Conservation (phyloP, 495 filamentous ascomycete genomes). For the Xylona heveae region DNA sequence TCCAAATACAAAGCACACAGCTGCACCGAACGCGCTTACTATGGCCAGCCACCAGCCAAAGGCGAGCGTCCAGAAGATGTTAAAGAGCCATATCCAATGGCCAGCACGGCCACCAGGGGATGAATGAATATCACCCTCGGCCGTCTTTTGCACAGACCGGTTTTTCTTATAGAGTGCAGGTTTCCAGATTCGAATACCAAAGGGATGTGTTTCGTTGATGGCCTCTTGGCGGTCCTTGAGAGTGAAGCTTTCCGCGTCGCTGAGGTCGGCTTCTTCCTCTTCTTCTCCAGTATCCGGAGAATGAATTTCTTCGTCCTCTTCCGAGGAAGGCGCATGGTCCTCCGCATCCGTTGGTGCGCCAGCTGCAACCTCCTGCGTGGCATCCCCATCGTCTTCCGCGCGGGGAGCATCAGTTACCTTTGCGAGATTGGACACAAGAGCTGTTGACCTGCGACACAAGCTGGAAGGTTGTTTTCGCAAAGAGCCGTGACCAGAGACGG, state of each 20-base stretch:
- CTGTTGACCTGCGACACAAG: conserved; percentile 41
- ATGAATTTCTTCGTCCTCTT: conserved; percentile 23
- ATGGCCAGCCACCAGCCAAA: conserved; percentile 97
- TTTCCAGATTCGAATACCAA: conserved; percentile 98
- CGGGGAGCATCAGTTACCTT: no score
- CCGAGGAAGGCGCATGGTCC: not conserved
- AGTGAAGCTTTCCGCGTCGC: conserved; percentile 35
- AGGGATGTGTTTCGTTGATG: conserved; percentile 97
- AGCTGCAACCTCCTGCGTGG: no score
- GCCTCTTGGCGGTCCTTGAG: conserved; percentile 89
- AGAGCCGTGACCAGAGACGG: conserved; percentile 8
- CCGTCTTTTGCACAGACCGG: conserved; percentile 85
- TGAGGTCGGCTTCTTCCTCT: conserved; percentile 20
- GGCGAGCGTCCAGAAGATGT: conserved; percentile 71
- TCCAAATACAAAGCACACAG: conserved; percentile 59
- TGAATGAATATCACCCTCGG: conserved; percentile 94
- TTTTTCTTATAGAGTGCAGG: conserved; percentile 95
- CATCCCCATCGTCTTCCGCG: no score
- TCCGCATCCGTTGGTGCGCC: conserved; percentile 10
- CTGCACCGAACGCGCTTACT: conserved; percentile 47
- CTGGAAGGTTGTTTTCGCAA: conserved; percentile 37
- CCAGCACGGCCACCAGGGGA: conserved; percentile 78
- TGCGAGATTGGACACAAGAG: conserved; percentile 32
- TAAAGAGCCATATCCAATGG: conserved; percentile 62
- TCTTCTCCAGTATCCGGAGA: conserved; percentile 23